Percentiles rank a stretch among this genome's conserved stretches.
These are phyloP conservation scores for Phytophthora ramorum DNA, from an alignment of 352 stramenopile species.

Conservation along the genomic window DNA sequence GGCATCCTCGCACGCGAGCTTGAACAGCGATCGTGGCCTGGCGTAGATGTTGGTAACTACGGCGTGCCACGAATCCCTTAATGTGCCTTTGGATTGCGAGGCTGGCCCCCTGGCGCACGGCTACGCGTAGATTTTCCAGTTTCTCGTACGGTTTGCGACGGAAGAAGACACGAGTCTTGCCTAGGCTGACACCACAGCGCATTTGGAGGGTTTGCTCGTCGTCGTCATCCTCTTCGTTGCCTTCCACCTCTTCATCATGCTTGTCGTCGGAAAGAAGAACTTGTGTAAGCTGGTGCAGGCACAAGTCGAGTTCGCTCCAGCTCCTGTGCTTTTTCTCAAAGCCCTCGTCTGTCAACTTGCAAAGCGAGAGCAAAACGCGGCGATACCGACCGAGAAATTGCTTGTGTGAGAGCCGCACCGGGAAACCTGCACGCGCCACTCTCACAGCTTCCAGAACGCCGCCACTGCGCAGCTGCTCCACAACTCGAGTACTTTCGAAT, in stretches of 20 bases:
- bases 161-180: constrained; percentile 95
- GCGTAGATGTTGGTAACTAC: constrained; percentile 44
- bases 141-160: constrained; percentile 94
- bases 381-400: constrained; percentile 82
- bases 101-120: constrained; percentile 39
- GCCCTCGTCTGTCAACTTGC: constrained; percentile 23
- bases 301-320: constrained; percentile 36
- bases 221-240: constrained; percentile 19
- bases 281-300: constrained; percentile 40
- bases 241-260: constrained; percentile 16
- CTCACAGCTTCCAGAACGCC: constrained; percentile 91
- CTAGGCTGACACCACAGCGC: constrained; percentile 72
- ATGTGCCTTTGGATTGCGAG: constrained; percentile 61
- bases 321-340: constrained; percentile 26
- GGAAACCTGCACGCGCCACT: constrained; percentile 84
- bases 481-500: constrained; percentile 82
- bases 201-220: constrained; percentile 33
- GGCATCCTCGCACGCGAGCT: constrained; percentile 43
- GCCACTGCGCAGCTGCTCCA: constrained; percentile 87
- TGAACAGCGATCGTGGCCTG: constrained; percentile 55
- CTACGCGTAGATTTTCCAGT: constrained; percentile 77
- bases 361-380: constrained; percentile 53
- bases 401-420: constrained; percentile 79
- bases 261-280: constrained; percentile 30
- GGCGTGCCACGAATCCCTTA: constrained; percentile 54